A percentile compares a stretch with the other conserved stretches of the same genome.
Evolutionary conservation across 306 rosid genomes (phyloP).

Genomic region (Crataegus laevigata): DNA sequence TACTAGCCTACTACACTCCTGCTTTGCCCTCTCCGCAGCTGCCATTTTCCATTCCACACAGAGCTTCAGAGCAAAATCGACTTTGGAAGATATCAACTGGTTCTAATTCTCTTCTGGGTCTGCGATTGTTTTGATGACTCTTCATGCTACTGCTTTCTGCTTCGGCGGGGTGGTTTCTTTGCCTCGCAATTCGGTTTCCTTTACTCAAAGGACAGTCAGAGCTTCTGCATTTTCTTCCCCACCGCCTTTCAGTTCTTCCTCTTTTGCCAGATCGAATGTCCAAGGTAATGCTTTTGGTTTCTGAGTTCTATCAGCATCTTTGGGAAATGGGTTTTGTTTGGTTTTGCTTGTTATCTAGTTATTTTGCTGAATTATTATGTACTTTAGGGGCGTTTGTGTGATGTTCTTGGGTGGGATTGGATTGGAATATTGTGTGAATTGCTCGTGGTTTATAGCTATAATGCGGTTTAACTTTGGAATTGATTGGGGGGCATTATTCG

Average conservation of each 20-base stretch:
- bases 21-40: background rate
- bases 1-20: background rate
- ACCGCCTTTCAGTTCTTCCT: constrained; percentile 19
- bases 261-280: constrained; percentile 19
- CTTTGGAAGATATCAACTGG: background rate
- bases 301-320: background rate
- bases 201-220: constrained; percentile 26
- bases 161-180: constrained; percentile 22
- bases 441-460: background rate
- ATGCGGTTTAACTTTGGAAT: background rate
- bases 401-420: background rate
- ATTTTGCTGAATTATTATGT: background rate
- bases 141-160: constrained; percentile 45
- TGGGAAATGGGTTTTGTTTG: background rate
- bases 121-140: constrained; percentile 50
- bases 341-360: background rate
- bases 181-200: constrained; percentile 32
- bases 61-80: background rate
- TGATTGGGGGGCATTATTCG: background rate
- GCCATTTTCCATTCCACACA: background rate
- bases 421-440: background rate
- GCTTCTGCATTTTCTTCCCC: constrained; percentile 31
- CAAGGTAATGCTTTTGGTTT: constrained; percentile 7
- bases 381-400: background rate
- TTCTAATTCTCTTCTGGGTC: background rate